Conservation (phyloP, 768 basidiomycete genomes). For the Lactarius vividus region DNA sequence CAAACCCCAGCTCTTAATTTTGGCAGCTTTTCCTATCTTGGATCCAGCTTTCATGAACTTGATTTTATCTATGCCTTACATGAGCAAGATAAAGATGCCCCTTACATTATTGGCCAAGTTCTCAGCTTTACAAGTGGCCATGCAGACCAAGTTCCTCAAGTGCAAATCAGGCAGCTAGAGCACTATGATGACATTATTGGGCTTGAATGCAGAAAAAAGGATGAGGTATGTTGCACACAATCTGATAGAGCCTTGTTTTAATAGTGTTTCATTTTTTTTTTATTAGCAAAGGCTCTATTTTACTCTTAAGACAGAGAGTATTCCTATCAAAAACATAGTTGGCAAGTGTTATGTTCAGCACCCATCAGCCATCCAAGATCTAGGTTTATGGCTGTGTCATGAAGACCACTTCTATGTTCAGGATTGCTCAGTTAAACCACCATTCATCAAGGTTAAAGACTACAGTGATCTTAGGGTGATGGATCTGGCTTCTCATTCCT, state of each 20-base stretch:
- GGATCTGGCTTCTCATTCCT: slow-evolving; percentile 30
- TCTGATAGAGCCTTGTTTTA: background rate
- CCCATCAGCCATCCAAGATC: slow-evolving; percentile 33
- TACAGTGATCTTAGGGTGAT: slow-evolving; percentile 4
- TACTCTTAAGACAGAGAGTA: slow-evolving; percentile 32
- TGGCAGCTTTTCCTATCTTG: slow-evolving; percentile 42
- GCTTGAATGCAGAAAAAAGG: slow-evolving; percentile 5
- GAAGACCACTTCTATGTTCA: slow-evolving; percentile 49
- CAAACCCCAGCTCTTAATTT: slow-evolving; percentile 30
- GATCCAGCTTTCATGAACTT: slow-evolving; percentile 49
- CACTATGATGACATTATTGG: slow-evolving; percentile 44
- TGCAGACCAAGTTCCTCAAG: slow-evolving; percentile 30
- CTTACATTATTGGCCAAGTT: slow-evolving; percentile 59
- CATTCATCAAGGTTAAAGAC: background rate
- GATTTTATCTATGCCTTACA: slow-evolving; percentile 60
- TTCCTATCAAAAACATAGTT: slow-evolving; percentile 42
- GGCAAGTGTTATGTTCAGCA: slow-evolving; percentile 54
- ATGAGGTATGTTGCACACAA: slow-evolving; percentile 14
- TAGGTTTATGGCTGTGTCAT: slow-evolving; percentile 47
- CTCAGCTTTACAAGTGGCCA: slow-evolving; percentile 35
- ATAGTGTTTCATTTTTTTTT: slow-evolving; percentile 11
- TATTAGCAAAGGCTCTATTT: slow-evolving; percentile 42
- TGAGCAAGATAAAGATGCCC: slow-evolving; percentile 30
- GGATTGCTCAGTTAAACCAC: background rate
- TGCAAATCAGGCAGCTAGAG: slow-evolving; percentile 43